Evolutionary conservation across 257 asterid genomes (phyloP).

Genomic region (Sherardia arvensis): DNA sequence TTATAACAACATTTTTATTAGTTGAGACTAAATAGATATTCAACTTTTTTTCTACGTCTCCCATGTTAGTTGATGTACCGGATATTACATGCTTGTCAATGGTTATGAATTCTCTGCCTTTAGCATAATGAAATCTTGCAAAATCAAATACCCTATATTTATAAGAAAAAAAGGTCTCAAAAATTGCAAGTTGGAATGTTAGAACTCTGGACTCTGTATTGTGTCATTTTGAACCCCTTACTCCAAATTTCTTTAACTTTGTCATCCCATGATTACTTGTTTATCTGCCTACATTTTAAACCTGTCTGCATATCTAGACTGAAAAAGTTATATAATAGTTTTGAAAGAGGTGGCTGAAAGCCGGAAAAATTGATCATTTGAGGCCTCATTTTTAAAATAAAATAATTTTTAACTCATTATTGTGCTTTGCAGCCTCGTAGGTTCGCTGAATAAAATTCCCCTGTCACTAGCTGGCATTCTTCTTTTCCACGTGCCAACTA

Average conservation of each 20-base stretch:
- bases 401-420: background rate
- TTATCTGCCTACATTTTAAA: background rate
- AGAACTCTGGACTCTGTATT: background rate
- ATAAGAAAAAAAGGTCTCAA: background rate
- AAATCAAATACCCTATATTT: background rate
- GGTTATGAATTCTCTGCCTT: background rate
- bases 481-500: conserved; percentile 75
- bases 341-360: background rate
- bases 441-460: conserved; percentile 90
- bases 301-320: background rate
- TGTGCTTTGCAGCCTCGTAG: conserved; percentile 63
- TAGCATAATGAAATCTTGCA: background rate
- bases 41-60: background rate
- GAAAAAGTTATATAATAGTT: background rate
- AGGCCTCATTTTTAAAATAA: background rate
- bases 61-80: background rate
- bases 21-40: background rate
- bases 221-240: no score
- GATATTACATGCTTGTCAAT: background rate
- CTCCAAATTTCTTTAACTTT: no score
- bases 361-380: background rate
- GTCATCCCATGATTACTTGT: no score
- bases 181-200: background rate
- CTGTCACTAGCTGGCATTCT: conserved; percentile 86
- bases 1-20: background rate